These are phyloP conservation scores for Barbatosphaeria neglecta DNA, from an alignment of 495 filamentous ascomycete species.

Conservation along the genomic window DNA sequence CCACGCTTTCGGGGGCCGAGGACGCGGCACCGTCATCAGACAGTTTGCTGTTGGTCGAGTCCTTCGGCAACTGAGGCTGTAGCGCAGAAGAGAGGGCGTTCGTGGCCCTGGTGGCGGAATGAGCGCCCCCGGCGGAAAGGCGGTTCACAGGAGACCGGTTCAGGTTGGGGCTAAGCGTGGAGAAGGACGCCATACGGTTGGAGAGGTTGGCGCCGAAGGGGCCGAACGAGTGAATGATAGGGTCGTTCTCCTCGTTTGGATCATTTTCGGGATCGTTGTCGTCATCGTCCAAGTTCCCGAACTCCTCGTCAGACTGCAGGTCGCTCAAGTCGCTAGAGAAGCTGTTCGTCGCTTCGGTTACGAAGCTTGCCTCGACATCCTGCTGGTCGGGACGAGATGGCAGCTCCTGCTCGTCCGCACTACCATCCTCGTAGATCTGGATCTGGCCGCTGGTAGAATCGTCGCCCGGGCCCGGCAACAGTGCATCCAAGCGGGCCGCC, in stretches of 20 bases:
- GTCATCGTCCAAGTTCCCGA: constrained; percentile 50
- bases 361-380: constrained; percentile 14
- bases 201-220: constrained; percentile 76
- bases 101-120: constrained; percentile 5
- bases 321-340: constrained; percentile 53
- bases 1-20: constrained; percentile 7
- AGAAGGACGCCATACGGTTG: constrained; percentile 64
- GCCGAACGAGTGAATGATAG: constrained; percentile 79
- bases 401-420: constrained; percentile 32
- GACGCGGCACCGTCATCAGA: neutral
- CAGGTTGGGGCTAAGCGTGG: constrained; percentile 43
- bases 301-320: constrained; percentile 41
- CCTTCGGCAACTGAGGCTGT: neutral
- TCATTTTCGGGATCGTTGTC: constrained; percentile 53
- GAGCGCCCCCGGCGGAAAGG: constrained; percentile 8
- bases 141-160: constrained; percentile 13
- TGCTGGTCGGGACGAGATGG: constrained; percentile 10
- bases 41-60: neutral
- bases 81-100: constrained; percentile 3
- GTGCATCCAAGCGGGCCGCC: constrained; percentile 12
- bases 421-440: constrained; percentile 48
- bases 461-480: constrained; percentile 13
- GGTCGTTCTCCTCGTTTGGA: constrained; percentile 85
- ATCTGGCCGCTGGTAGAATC: constrained; percentile 18
- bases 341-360: constrained; percentile 26